These are phyloP conservation scores for Peziza echinospora DNA, from an alignment of 495 filamentous ascomycete genomes.

Conservation along the genomic window DNA sequence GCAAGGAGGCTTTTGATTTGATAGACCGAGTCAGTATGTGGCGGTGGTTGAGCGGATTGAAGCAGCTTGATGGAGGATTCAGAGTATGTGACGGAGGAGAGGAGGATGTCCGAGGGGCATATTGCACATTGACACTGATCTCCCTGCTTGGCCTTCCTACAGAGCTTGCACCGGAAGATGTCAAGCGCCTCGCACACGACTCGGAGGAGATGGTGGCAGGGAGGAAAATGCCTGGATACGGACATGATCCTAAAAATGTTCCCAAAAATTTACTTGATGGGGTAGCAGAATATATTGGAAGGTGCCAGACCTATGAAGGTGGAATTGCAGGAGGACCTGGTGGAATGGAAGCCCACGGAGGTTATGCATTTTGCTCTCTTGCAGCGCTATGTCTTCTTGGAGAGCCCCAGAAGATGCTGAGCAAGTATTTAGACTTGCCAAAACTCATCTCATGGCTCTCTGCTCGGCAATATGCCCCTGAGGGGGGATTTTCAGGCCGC, in stretches of 20 bases:
- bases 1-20: conserved; percentile 44
- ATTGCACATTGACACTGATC: conserved; percentile 66
- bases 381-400: conserved; percentile 68
- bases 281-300: conserved; percentile 54
- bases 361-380: conserved; percentile 86
- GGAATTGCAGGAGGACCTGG: conserved; percentile 66
- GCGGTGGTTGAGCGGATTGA: conserved; percentile 66
- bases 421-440: conserved; percentile 53
- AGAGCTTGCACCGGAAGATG: conserved; percentile 38
- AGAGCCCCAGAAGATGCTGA: conserved; percentile 47
- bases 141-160: conserved; percentile 65
- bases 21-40: conserved; percentile 71
- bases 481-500: conserved; percentile 75
- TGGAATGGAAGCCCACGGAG: conserved; percentile 71
- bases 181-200: conserved; percentile 15
- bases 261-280: conserved; percentile 32
- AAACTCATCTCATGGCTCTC: conserved; percentile 69
- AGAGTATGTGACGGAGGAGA: conserved; percentile 61
- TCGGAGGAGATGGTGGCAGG: background rate
- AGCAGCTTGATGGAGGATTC: conserved; percentile 69
- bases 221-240: background rate
- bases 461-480: conserved; percentile 69
- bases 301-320: conserved; percentile 86
- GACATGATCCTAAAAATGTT: conserved; percentile 22
- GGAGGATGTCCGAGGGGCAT: conserved; percentile 84